Evolutionary conservation across 352 stramenopile genomes (phyloP), one percentile per base, ranked within the genome.

Genomic region (Phytopythium boreale): DNA sequence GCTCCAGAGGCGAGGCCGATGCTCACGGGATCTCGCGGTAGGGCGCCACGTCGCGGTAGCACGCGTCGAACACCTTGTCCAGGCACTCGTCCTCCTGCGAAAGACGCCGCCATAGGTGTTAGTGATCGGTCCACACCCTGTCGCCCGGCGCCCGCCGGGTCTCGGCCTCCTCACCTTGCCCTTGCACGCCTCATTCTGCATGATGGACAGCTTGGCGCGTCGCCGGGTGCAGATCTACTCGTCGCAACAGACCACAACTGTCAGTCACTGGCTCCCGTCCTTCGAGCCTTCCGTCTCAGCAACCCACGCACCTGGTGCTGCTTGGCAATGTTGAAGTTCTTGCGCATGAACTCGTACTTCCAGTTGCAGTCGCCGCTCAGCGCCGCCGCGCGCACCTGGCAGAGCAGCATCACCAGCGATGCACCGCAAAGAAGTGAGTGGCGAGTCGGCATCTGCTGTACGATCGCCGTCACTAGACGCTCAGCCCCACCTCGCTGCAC

Each of bases 311-410:
- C 85, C 78, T 97, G 87, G 66, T 97, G 89, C 74, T 97, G 90
- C 67, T 89, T 89, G 70, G 72, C 80, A 59, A 97, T 74, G 64
- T 91, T 95, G 66, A 96, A 95, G 66, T 97, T 96, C 68, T 95
- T 95, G 62, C 90, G 85, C 67, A 96, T 88, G 55, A 97, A 87
- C 75, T 98, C 92, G 70, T 96, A 89, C 64, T 94, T 94, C 78
- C 85, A 97, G 70, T 96, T 87, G 71, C 90, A 97, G 66, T 97
- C 90, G 31, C 90, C 90, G 59, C 90, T 95, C 31, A 93, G 72
- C 53, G 84, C 83, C 43, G 87, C 86, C 20, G 87, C 84, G 20
- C 85, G 82, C 36, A 95, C 68, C 79, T 88, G 49, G 5, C 10
- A 14, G 37, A 56, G 7, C 10, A n/a, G n/a, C 26, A 12, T 17